phyloP scores from a whole-genome alignment of 345 rosid species.

The Rhizophora mangle region DNA sequence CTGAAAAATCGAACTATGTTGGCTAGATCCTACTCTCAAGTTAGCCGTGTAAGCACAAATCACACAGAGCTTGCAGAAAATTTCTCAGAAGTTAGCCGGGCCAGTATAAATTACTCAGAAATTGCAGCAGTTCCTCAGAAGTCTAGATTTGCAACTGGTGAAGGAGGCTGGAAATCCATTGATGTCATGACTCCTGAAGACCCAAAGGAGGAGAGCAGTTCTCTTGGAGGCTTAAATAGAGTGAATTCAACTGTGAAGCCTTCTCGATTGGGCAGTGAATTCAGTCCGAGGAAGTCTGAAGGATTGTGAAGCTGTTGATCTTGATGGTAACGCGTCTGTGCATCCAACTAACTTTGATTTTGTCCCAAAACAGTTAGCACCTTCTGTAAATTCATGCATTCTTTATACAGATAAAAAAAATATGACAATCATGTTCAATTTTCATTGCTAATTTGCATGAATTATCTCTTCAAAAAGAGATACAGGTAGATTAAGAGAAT shows the following conservation, averaged over 20 bases:
- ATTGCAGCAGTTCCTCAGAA: constrained; percentile 19
- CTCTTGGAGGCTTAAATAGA: constrained; percentile 29
- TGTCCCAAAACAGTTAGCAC: neutral
- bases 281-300: constrained; percentile 16
- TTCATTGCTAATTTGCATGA: neutral
- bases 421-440: neutral
- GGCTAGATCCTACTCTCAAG: constrained; percentile 29
- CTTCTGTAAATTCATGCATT: neutral
- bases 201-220: neutral
- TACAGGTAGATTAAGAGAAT: too few relatives aligned
- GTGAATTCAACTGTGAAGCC: constrained; percentile 20
- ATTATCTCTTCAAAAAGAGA: neutral
- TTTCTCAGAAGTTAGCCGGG: constrained; percentile 28
- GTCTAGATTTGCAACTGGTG: constrained; percentile 12
- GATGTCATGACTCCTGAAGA: neutral
- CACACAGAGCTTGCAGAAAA: constrained; percentile 28
- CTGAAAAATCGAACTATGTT: constrained; percentile 41
- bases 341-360: neutral
- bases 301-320: constrained; percentile 12
- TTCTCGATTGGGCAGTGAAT: constrained; percentile 19
- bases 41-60: constrained; percentile 29
- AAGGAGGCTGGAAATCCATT: constrained; percentile 8
- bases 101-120: constrained; percentile 25
- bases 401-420: neutral
- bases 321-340: neutral